Conservation (phyloP, 805 yeast genomes). For the Candida morakotiae region DNA sequence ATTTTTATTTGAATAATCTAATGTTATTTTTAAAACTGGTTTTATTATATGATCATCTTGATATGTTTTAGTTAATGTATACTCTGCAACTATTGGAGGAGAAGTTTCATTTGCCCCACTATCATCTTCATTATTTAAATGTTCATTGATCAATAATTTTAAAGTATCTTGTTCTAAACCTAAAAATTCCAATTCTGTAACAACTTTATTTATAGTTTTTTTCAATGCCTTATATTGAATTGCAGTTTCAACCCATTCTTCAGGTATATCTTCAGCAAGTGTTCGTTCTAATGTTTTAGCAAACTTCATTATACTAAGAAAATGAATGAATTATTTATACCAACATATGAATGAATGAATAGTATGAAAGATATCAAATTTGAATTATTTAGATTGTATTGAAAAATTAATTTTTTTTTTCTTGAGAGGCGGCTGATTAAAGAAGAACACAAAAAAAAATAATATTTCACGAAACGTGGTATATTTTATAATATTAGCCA, state of each 20-base stretch:
- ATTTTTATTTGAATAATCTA: conserved; percentile 25
- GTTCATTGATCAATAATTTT: conserved; percentile 27
- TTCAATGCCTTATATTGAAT: conserved; percentile 70
- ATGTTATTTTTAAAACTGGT: conserved; percentile 36
- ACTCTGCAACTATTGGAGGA: conserved; percentile 41
- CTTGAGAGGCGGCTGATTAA: neutral
- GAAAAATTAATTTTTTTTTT: no score
- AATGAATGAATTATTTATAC: neutral
- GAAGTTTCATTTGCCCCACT: conserved; percentile 28
- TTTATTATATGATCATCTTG: conserved; percentile 19
- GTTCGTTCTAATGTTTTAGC: conserved; percentile 68
- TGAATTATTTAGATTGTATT: no score
- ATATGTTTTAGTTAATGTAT: conserved; percentile 29
- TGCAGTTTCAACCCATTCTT: conserved; percentile 63
- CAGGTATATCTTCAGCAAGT: conserved; percentile 59
- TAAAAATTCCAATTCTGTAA: conserved; percentile 53
- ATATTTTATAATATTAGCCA: no score
- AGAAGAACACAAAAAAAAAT: neutral
- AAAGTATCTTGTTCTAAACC: conserved; percentile 51
- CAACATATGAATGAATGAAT: neutral
- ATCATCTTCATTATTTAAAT: conserved; percentile 29
- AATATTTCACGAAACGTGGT: no score
- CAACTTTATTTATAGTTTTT: conserved; percentile 63
- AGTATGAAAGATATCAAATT: no score
- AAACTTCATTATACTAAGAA: conserved; percentile 69